Conservation (phyloP, 2,329 filamentous ascomycete genomes). For the Fusarium sp. region DNA sequence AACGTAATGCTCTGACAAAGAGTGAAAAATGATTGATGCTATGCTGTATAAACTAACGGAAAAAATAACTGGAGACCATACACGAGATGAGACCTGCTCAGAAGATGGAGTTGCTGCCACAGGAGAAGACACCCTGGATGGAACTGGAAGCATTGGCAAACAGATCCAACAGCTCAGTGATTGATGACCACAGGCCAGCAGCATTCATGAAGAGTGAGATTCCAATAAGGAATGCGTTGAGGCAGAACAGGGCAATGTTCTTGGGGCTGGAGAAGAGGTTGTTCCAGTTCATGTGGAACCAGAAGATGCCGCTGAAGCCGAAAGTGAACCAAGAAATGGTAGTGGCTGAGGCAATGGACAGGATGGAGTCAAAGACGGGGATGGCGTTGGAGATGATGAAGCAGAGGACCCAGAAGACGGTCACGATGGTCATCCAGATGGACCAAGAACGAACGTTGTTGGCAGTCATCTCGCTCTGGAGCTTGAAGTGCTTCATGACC, state of each 20-base stretch:
- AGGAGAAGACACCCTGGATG: conserved; percentile 51
- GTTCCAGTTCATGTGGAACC: conserved; percentile 54
- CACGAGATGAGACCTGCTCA: conserved; percentile 35
- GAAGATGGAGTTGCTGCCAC: conserved; percentile 52
- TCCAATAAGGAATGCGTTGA: conserved; percentile 50
- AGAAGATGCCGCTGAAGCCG: conserved; percentile 52
- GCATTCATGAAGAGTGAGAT: conserved; percentile 53
- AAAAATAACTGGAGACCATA: conserved; percentile 30
- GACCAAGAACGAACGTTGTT: conserved; percentile 52
- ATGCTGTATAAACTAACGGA: conserved; percentile 30
- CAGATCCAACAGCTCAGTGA: conserved; percentile 49
- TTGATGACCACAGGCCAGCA: conserved; percentile 52
- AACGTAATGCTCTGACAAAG: conserved; percentile 35
- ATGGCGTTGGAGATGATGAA: conserved; percentile 54
- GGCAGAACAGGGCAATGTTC: conserved; percentile 46
- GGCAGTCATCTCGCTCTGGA: conserved; percentile 50
- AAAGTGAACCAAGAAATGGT: conserved; percentile 55
- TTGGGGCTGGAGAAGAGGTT: conserved; percentile 46
- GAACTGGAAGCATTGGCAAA: conserved; percentile 46
- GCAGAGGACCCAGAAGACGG: conserved; percentile 51
- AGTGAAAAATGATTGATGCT: conserved; percentile 26
- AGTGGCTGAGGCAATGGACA: conserved; percentile 53
- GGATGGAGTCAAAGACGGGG: conserved; percentile 54
- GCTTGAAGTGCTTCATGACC: conserved; percentile 50
- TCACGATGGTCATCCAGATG: conserved; percentile 52